Base-by-base conservation (phyloP, 495 filamentous ascomycete genomes). In the Annulohypoxylon nitens region DNA sequence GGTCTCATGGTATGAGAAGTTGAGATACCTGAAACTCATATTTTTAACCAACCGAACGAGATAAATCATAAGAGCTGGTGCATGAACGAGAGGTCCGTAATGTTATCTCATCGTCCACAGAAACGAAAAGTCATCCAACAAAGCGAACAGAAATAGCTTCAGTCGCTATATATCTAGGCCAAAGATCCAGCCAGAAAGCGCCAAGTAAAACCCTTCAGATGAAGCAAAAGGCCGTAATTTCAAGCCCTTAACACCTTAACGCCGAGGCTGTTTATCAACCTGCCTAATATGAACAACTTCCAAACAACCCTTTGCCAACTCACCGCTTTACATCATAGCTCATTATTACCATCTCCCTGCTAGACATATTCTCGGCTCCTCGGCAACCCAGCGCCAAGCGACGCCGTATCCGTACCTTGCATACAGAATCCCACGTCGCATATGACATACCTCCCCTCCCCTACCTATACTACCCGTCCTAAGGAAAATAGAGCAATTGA, bases 371-470 rank as follows among this genome's bases (percentile, higher is more conserved):
- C 11, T 51, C 48, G 48, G 48, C 20, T 51, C 20, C 20, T 20
- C 20, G 48, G 48, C 48, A 51, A 26, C 1, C 48, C 8, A 51
- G 18, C 48, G 23, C 48, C 48, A 51, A 51, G 48, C 48, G 48
- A 51, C 2, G n/a, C 43, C 16, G n/a, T 43, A 43, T 4, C n/a
- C 43, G 43, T 47, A 47, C 43, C 43, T 47, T 47, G 43, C 43
- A 47, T 20, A 20, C 41, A 30, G 5, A 30, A 30, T 43, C 4
- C 6, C 16, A 47, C 10, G 6, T 20, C 18, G 16, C 16, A 20
- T 0, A 47, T 47, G 43, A 54, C 25, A 30, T 54, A 54, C 23
- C 20, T 26, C 26, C 2, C 48, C 10, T 11, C 30, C 30, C 30
- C 30, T 30, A 30, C 30, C 30, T 30, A 30, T 30, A 30, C 5